Evolutionary conservation across 1,284 basidiomycete species (phyloP).

Genomic region (Rhodotorula sp.): DNA sequence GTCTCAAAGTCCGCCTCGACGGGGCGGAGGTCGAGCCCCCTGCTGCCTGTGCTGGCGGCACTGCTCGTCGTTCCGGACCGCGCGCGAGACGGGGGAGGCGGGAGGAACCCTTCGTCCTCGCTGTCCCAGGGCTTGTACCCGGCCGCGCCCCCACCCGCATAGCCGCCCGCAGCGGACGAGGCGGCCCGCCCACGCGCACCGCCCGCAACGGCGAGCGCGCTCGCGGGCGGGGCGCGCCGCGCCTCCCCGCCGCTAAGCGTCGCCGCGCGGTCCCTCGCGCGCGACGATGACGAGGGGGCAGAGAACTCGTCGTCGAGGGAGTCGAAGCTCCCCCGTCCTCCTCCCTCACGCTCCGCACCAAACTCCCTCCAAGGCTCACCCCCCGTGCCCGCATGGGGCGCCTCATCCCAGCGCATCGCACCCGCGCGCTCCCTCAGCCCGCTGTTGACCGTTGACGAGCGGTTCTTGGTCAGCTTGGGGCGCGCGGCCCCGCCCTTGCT

Average conservation of each 20-base stretch:
- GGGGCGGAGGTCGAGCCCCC: slow-evolving; percentile 28
- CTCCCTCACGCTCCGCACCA: too few relatives aligned
- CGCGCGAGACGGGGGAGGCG: not conserved
- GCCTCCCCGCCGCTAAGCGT: not conserved
- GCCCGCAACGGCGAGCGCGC: not conserved
- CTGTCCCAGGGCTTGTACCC: slow-evolving; percentile 34
- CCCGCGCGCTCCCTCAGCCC: slow-evolving; percentile 10
- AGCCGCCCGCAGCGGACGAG: not conserved
- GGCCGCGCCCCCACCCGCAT: not conserved
- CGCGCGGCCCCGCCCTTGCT: not conserved
- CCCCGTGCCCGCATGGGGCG: not conserved
- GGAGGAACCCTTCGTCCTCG: slow-evolving; percentile 30
- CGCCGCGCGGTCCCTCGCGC: not conserved
- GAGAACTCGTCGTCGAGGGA: slow-evolving; percentile 20
- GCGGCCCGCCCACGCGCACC: not conserved
- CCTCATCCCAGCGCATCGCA: slow-evolving; percentile 13
- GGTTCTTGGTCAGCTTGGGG: slow-evolving; percentile 23
- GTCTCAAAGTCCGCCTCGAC: slow-evolving; percentile 33
- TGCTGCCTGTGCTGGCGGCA: not conserved
- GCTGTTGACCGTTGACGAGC: not conserved
- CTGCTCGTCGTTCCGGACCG: not conserved
- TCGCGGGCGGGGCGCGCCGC: not conserved
- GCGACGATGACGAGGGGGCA: not conserved
- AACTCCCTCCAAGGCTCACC: not conserved
- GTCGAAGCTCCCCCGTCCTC: slow-evolving; percentile 25